Evolutionary conservation across 371 early-diverging fungal species (phyloP).

Genomic region (Haplosporangium sp.): DNA sequence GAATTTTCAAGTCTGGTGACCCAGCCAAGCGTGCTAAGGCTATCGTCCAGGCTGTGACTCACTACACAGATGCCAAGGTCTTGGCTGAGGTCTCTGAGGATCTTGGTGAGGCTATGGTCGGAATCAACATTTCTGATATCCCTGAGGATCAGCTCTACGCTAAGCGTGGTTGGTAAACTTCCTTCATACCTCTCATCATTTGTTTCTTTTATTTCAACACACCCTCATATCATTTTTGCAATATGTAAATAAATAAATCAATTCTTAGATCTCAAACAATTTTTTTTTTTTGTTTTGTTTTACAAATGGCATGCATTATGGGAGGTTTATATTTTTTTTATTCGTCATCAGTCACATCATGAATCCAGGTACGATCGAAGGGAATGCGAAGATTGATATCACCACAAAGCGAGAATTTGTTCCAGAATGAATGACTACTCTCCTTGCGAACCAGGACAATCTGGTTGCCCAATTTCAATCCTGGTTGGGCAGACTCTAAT

Average conservation of each 20-base stretch:
- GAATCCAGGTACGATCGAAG: conserved; percentile 40
- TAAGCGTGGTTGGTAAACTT: conserved; percentile 16
- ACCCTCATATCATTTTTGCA: background rate
- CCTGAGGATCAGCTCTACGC: conserved; percentile 77
- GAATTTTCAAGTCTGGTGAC: conserved; percentile 94
- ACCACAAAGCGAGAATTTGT: conserved; percentile 27
- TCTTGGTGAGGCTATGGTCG: conserved; percentile 97
- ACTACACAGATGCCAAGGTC: conserved; percentile 90
- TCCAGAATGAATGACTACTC: conserved; percentile 18
- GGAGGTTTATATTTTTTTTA: conserved; percentile 1
- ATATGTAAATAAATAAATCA: conserved; percentile 3
- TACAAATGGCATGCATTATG: background rate
- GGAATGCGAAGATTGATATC: conserved; percentile 37
- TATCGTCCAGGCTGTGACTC: conserved; percentile 95
- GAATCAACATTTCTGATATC: conserved; percentile 86
- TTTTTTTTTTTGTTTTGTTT: too few species aligned
- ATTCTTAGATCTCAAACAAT: background rate
- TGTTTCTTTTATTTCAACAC: background rate
- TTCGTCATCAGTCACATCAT: conserved; percentile 32
- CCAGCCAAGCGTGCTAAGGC: conserved; percentile 96
- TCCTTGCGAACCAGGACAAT: conserved; percentile 37
- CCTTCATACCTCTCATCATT: background rate
- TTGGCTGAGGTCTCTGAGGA: conserved; percentile 93
- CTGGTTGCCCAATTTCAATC: conserved; percentile 34
- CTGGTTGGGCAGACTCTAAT: conserved; percentile 20